phyloP scores from a whole-genome alignment of 2,329 filamentous ascomycete species.

The Aspergillus pseudotamarii region DNA sequence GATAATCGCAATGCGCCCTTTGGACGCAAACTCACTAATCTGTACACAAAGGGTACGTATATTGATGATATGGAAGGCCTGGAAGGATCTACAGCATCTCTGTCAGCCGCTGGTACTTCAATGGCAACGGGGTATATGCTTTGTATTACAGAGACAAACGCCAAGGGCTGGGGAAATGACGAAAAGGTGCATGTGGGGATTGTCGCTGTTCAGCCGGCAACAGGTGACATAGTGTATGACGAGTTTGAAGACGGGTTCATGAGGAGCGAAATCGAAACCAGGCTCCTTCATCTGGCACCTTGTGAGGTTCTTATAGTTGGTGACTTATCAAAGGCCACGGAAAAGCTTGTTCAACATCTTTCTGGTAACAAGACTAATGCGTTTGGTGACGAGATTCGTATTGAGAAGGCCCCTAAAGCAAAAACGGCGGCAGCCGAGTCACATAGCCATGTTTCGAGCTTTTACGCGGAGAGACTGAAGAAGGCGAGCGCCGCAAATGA shows the following conservation, averaged over 20 bases:
- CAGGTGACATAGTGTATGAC: conserved; percentile 94
- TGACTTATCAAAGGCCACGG: conserved; percentile 83
- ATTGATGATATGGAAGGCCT: conserved; percentile 89
- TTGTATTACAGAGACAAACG: conserved; percentile 83
- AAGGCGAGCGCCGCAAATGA: conserved; percentile 56
- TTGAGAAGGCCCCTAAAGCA: conserved; percentile 74
- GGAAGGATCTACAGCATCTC: conserved; percentile 57
- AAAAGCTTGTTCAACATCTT: conserved; percentile 88
- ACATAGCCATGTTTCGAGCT: conserved; percentile 85
- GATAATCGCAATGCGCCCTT: conserved; percentile 95
- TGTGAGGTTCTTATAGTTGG: conserved; percentile 95
- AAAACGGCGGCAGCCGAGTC: conserved; percentile 84
- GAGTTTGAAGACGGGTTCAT: conserved; percentile 97
- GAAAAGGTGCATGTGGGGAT: conserved; percentile 92
- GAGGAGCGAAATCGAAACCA: conserved; percentile 92
- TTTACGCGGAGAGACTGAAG: conserved; percentile 86
- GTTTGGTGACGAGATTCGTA: conserved; percentile 84
- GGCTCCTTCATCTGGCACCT: conserved; percentile 91
- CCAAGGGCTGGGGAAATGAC: conserved; percentile 80
- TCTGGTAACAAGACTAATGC: conserved; percentile 88
- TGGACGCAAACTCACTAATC: conserved; percentile 85
- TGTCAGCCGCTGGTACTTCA: conserved; percentile 56
- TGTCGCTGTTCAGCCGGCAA: conserved; percentile 91
- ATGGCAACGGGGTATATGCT: conserved; percentile 81
- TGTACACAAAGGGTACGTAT: conserved; percentile 98